phyloP scores from a whole-genome alignment of 2,329 filamentous ascomycete species.

The Chaetothyriales sp. region DNA sequence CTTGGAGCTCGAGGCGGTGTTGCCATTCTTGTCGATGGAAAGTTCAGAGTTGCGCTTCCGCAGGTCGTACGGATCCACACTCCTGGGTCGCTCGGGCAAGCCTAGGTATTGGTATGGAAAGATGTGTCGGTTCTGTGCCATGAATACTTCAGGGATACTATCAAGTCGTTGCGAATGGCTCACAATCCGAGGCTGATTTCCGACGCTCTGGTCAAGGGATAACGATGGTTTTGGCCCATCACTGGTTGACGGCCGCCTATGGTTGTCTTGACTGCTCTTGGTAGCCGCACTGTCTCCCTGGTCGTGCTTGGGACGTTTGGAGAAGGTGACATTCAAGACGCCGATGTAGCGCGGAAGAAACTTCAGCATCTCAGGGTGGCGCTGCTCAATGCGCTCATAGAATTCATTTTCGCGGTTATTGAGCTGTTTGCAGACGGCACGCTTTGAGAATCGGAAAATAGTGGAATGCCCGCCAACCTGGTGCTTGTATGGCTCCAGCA shows the following conservation, averaged over 20 bases:
- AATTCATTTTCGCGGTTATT: conserved; percentile 98
- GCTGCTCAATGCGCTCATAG: conserved; percentile 86
- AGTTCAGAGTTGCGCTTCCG: conserved; percentile 10
- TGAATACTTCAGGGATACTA: conserved; percentile 74
- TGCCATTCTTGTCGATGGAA: background rate
- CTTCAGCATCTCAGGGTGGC: conserved; percentile 74
- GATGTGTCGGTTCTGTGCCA: conserved; percentile 88
- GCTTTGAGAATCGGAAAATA: conserved; percentile 84
- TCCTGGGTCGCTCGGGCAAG: conserved; percentile 35
- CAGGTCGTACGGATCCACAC: conserved; percentile 20
- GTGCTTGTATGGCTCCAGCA: conserved; percentile 91
- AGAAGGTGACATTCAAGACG: conserved; percentile 89
- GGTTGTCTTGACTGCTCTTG: background rate
- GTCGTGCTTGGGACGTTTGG: conserved; percentile 56
- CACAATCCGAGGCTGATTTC: conserved; percentile 37
- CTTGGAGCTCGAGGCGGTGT: conserved; percentile 1
- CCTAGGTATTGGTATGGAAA: conserved; percentile 71
- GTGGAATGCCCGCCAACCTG: conserved; percentile 96
- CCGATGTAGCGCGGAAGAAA: conserved; percentile 96
- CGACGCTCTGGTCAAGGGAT: background rate
- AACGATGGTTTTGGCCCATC: background rate
- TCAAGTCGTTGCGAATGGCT: conserved; percentile 63
- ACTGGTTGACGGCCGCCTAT: background rate
- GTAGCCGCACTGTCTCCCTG: conserved; percentile 2
- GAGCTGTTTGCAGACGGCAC: conserved; percentile 93